These are phyloP conservation scores for Rhododendron molle DNA, from an alignment of 148 eudicot species.

Conservation along the genomic window DNA sequence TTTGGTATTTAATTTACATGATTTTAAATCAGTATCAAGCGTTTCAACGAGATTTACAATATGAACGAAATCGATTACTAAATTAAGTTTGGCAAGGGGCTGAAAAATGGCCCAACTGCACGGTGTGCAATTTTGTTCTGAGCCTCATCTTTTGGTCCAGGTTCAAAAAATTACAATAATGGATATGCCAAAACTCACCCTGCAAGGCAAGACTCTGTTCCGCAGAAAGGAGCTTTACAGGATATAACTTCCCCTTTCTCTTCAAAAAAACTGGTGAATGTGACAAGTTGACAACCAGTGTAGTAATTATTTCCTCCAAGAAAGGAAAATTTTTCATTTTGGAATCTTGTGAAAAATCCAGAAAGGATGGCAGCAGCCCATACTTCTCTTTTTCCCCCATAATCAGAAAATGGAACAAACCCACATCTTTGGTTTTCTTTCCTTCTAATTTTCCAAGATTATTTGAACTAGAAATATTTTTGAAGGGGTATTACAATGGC, in stretches of 20 bases:
- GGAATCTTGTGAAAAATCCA: neutral
- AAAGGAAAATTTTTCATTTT: neutral
- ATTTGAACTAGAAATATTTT: neutral
- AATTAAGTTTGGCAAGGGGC: neutral
- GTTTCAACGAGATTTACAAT: neutral
- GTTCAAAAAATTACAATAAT: neutral
- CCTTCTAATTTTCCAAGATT: neutral
- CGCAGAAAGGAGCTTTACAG: constrained; percentile 6
- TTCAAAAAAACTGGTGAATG: neutral
- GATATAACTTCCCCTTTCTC: neutral
- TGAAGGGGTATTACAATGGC: neutral
- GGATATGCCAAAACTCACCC: neutral
- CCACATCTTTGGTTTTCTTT: neutral
- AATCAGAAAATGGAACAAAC: neutral
- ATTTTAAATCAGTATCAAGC: too few relatives aligned
- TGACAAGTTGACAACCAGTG: neutral
- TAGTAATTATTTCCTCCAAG: neutral
- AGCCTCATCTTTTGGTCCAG: neutral
- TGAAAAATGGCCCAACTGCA: neutral
- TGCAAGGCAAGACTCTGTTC: neutral
- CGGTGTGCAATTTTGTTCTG: too few relatives aligned
- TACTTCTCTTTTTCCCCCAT: neutral
- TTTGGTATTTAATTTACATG: too few relatives aligned
- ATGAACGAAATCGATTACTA: neutral
- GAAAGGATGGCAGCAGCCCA: neutral